phyloP scores from a whole-genome alignment of 768 basidiomycete genomes.

The Paxillus rubicundulus region DNA sequence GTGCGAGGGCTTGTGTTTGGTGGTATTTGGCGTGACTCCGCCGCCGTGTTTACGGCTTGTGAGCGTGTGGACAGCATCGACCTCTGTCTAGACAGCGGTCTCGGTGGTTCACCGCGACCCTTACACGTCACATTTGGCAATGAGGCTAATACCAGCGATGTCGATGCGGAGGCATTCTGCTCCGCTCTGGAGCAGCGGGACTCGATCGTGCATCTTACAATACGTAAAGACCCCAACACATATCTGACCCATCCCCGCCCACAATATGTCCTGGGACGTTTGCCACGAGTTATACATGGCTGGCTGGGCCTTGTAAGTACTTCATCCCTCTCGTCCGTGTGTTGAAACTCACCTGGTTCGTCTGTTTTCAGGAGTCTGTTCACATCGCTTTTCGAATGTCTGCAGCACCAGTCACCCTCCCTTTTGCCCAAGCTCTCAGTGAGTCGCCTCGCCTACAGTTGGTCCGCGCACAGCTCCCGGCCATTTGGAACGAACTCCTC shows the following conservation, averaged over 20 bases:
- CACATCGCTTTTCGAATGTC: slow-evolving; percentile 58
- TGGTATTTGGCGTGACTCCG: slow-evolving; percentile 41
- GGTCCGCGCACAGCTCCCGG: slow-evolving; percentile 53
- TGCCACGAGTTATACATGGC: slow-evolving; percentile 42
- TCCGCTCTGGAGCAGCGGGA: slow-evolving; percentile 37
- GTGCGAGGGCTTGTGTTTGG: slow-evolving; percentile 43
- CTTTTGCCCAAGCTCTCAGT: slow-evolving; percentile 37
- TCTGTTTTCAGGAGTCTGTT: slow-evolving; percentile 43
- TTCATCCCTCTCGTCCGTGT: not conserved
- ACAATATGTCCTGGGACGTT: slow-evolving; percentile 41
- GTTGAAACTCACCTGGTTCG: slow-evolving; percentile 7
- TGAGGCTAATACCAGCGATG: slow-evolving; percentile 2
- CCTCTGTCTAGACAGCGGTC: slow-evolving; percentile 30
- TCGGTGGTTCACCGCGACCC: not conserved
- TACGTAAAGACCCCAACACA: slow-evolving; percentile 49
- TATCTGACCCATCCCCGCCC: slow-evolving; percentile 56
- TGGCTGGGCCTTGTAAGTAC: slow-evolving; percentile 51
- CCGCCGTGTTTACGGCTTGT: slow-evolving; percentile 35
- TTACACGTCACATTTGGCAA: not conserved
- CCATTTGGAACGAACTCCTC: slow-evolving; percentile 56
- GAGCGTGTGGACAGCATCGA: slow-evolving; percentile 39
- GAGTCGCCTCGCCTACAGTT: slow-evolving; percentile 44
- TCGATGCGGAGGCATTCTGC: slow-evolving; percentile 38
- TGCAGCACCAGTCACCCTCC: slow-evolving; percentile 28
- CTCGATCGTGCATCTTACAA: slow-evolving; percentile 44